Conservation (phyloP, 2,329 filamentous ascomycete species). For the Xylariaceae sp. region DNA sequence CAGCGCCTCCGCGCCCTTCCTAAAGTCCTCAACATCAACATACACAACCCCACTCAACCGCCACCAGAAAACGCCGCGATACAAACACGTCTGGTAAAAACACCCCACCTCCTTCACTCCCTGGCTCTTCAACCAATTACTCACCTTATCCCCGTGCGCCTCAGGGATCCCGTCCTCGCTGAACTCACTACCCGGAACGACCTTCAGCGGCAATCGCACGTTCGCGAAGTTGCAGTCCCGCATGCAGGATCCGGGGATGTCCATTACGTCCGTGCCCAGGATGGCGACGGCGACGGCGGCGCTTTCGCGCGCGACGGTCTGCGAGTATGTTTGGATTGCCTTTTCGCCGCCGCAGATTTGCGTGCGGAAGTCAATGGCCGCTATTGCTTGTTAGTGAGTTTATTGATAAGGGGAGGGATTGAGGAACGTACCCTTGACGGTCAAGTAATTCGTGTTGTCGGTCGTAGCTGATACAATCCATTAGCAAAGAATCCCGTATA, state of each 20-base stretch:
- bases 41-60: conserved; percentile 61
- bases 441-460: conserved; percentile 56
- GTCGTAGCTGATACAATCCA: conserved; percentile 40
- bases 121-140: conserved; percentile 42
- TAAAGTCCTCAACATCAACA: conserved; percentile 56
- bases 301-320: conserved; percentile 45
- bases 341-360: conserved; percentile 54
- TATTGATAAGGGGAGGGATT: not conserved
- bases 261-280: conserved; percentile 55
- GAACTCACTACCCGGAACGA: not conserved
- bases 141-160: conserved; percentile 32
- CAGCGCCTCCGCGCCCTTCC: conserved; percentile 24
- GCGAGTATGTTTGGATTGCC: conserved; percentile 49
- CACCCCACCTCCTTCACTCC: conserved; percentile 44
- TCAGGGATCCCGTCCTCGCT: conserved; percentile 27
- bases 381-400: conserved; percentile 28
- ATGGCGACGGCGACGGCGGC: conserved; percentile 44
- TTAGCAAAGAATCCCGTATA: not conserved
- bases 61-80: conserved; percentile 54
- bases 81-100: conserved; percentile 51
- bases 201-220: conserved; percentile 47
- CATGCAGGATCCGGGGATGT: conserved; percentile 36
- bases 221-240: conserved; percentile 52
- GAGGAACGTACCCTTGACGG: conserved; percentile 36
- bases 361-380: conserved; percentile 53